Base-by-base conservation (phyloP, 2,329 filamentous ascomycete species). In the Stagonosporopsis chrysanthemi region DNA sequence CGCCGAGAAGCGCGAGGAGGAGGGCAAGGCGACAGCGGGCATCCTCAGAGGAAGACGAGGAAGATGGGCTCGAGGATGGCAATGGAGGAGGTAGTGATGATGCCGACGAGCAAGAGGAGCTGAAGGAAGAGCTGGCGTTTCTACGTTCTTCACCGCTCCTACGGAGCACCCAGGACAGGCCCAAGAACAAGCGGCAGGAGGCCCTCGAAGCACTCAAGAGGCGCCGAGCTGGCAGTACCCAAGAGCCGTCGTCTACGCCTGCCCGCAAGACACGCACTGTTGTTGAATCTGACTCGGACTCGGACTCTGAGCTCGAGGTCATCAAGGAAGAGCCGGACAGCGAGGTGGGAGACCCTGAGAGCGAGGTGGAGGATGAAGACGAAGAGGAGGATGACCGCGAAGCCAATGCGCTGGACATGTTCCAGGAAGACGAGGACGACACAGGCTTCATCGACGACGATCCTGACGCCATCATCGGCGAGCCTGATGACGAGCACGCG, bases 361-460 rank as follows among this genome's bases (percentile, higher is more conserved):
- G 60, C 28, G 63, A 71, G 6, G 59, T 65, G n/a, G 65, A 67
- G 3, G 69, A 72, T 23, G 64, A 71, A 28, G 64, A 71, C 6
- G 51, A 53, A 17, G 63, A 65, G 23, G 64, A 67, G 31, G 57
- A 56, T 23, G 67, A 66, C 15, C 63, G 68, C n/a, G 61, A 63
- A 11, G 55, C 64, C 22, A 73, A 71, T 52, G 73, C 73, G 51
- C 72, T 71, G 61, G 73, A 78, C 28, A 78, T 81, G 67, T 80
- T 86, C 65, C 77, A 82, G 36, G 77, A 82, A n/a, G 81, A 84
- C 47, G 77, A 81, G 8, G 83, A 87, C 24, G 84, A 87, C 28
- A 83, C 85, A 2, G 85, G 85, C 58, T 92, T 92, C 60, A 82
- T 93, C 19, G 72, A 73, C 46, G 78, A 89, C 42, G 86, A 89